phyloP scores from a whole-genome alignment of 495 filamentous ascomycete species.

The Neurospora sp. region DNA sequence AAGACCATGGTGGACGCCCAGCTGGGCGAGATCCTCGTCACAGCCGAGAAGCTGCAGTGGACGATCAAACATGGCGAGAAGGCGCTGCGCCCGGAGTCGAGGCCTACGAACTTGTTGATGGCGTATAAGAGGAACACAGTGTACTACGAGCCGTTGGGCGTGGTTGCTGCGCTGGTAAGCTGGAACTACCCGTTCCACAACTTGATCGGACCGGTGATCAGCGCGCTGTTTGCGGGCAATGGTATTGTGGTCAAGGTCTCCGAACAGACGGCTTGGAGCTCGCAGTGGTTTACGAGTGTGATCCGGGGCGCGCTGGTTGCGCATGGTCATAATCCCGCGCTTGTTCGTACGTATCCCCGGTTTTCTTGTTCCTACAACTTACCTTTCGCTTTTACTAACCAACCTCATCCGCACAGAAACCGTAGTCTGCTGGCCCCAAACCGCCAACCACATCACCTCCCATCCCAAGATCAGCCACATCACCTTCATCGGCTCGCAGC shows the following conservation, averaged over 20 bases:
- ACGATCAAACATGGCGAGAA: conserved; percentile 85
- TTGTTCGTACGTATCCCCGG: conserved; percentile 42
- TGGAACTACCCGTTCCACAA: conserved; percentile 99
- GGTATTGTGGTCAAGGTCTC: conserved; percentile 84
- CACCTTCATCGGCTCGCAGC: conserved; percentile 93
- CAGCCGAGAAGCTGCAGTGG: conserved; percentile 89
- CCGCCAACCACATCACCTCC: conserved; percentile 72
- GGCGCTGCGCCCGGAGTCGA: conserved; percentile 56
- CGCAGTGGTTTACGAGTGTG: conserved; percentile 68
- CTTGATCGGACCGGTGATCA: conserved; percentile 81
- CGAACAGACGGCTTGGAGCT: conserved; percentile 88
- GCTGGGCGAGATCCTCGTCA: conserved; percentile 90
- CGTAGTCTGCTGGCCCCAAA: conserved; percentile 75
- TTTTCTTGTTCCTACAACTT: not conserved
- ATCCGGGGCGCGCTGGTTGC: conserved; percentile 65
- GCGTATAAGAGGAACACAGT: conserved; percentile 92
- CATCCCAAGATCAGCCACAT: conserved; percentile 79
- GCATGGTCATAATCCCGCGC: conserved; percentile 72
- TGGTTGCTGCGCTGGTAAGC: conserved; percentile 84
- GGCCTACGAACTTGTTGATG: conserved; percentile 84
- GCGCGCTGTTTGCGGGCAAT: conserved; percentile 86
- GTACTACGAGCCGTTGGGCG: conserved; percentile 81
- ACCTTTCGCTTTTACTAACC: too few relatives aligned
- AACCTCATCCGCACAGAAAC: too few relatives aligned
- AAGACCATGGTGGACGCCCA: conserved; percentile 92